Percentiles rank a stretch among this genome's conserved stretches.
These are phyloP conservation scores for Centaurea solstitialis DNA, from an alignment of 129 eudicot species.

Conservation along the genomic window DNA sequence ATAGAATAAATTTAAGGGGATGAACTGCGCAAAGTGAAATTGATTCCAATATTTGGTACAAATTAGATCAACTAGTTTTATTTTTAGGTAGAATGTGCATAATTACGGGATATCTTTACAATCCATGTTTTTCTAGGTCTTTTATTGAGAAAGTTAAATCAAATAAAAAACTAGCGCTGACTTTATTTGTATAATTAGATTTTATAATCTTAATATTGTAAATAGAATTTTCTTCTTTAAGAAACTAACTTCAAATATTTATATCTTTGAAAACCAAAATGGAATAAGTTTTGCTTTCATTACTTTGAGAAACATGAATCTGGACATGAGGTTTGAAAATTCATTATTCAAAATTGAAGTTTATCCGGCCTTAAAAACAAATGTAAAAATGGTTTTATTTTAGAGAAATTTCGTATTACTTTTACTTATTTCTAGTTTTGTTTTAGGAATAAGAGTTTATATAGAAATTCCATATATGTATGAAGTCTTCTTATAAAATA, in stretches of 20 bases:
- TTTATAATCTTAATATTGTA: not conserved
- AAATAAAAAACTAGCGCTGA: no score
- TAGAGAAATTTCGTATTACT: not conserved
- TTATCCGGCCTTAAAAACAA: no score
- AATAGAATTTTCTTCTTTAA: no score
- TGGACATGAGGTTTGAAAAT: not conserved
- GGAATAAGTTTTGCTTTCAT: no score
- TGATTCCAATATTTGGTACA: not conserved
- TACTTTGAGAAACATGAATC: no score
- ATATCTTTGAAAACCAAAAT: not conserved
- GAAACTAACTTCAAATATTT: not conserved
- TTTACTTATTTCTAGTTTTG: not conserved
- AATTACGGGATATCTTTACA: no score
- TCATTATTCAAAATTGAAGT: not conserved
- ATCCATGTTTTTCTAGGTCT: no score
- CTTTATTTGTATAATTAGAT: no score
- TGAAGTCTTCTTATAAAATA: not conserved
- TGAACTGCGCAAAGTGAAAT: not conserved
- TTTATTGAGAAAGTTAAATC: not conserved
- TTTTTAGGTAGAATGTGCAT: not conserved
- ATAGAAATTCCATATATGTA: not conserved
- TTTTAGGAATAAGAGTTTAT: not conserved
- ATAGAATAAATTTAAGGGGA: not conserved
- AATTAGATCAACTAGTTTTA: not conserved
- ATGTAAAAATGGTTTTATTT: not conserved